Evolutionary conservation across 2,329 filamentous ascomycete genomes (phyloP), one percentile per base, ranked within the genome.

Genomic region (Fusarium tjaetaba): DNA sequence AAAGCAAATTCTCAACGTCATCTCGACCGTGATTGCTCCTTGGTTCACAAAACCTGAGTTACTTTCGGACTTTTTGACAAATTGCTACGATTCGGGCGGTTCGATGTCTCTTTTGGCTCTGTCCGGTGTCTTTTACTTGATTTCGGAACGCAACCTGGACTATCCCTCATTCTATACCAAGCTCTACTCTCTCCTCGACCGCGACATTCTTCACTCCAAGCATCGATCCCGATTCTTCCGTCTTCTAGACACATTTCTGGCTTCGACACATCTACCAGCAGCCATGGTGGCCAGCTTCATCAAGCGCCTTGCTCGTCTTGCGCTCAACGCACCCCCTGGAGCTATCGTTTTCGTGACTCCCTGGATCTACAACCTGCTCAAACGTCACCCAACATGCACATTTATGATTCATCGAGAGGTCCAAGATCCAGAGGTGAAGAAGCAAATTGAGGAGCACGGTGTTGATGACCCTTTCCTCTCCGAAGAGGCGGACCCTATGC

Each of bases 51-150:
- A 94, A 70, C 93, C 95, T 4, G 96, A 98, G 79, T 87, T 97
- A 45, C 88, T 99, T 39, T 95, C 97, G 87, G 96, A 99, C 84
- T 99, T 98, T 82, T 85, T 99, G 62, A 97, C 95, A n/a, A 94
- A 96, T 83, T 97, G 92, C 36, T 98, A 97, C 84, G 89, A 98
- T 77, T 86, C 91, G 13, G 95, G 96, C 58, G 96, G 96, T 49
- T 93, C 94, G 20, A 94, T 92, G 53, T 96, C 96, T 9, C 87
- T 99, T 9, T 88, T 98, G 26, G 95, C 97, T 4, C 87, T 99
- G 3, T 97, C 94, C 2, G 96, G 96, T 58, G 91, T 99, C 51
- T 99, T 97, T 85, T 96, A 97, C 81, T 89, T 99, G 59, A 98
- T 99, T 76, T 92, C 94, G 73, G 91, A 96, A 80, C 94, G 94